Percentiles rank a stretch among this genome's conserved stretches.
Conservation (phyloP, 345 rosid species). For the Cardamine resedifolia region DNA sequence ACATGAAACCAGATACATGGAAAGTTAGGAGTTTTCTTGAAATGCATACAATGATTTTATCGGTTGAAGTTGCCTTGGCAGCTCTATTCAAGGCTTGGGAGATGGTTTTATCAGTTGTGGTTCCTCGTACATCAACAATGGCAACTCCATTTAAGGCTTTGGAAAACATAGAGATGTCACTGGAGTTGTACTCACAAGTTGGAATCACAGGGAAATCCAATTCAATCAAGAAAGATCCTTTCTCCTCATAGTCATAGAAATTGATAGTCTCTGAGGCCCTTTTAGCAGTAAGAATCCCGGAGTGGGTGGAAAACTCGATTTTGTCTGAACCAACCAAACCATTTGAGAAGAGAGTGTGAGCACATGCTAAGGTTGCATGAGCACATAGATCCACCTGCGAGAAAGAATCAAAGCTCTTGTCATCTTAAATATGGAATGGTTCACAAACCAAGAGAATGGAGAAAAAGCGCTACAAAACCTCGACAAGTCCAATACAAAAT, state of each 20-base stretch:
- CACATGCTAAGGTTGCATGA: conserved; percentile 78
- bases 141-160: conserved; percentile 40
- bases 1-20: too few relatives aligned
- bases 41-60: conserved; percentile 47
- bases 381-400: conserved; percentile 60
- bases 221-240: conserved; percentile 44
- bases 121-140: conserved; percentile 49
- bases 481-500: too few relatives aligned
- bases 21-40: neutral
- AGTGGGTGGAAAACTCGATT: conserved; percentile 59
- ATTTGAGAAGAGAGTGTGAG: conserved; percentile 56
- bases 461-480: too few relatives aligned
- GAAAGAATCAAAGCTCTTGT: neutral
- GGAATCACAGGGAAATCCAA: conserved; percentile 51
- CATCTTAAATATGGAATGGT: conserved; percentile 1
- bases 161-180: conserved; percentile 16
- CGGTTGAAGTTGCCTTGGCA: conserved; percentile 39
- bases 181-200: conserved; percentile 41
- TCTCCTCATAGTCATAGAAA: conserved; percentile 3
- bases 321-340: conserved; percentile 40
- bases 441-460: neutral
- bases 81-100: conserved; percentile 46
- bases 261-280: conserved; percentile 25
- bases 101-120: conserved; percentile 20
- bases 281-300: conserved; percentile 64